Conservation (phyloP, 495 filamentous ascomycete species). For the Durotheca rogersii region DNA sequence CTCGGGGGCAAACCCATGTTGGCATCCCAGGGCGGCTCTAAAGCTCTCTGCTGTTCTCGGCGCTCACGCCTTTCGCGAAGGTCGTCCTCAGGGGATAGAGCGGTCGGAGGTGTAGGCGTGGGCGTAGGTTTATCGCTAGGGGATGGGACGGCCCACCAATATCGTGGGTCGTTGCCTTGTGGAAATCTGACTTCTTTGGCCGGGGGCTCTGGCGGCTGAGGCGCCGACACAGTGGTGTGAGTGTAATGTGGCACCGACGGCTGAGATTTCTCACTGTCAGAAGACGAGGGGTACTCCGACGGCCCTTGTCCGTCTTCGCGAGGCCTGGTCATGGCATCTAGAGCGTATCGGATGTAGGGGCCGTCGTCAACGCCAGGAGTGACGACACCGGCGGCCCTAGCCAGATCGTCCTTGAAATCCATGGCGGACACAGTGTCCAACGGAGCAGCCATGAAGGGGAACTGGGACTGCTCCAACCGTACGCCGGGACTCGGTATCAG, state of each 20-base stretch:
- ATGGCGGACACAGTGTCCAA: slow-evolving; percentile 35
- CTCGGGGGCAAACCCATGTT: neutral
- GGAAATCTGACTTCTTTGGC: no score
- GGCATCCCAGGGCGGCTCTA: neutral
- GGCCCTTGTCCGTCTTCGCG: slow-evolving; percentile 32
- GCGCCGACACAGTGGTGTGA: slow-evolving; percentile 19
- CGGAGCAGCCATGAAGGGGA: slow-evolving; percentile 33
- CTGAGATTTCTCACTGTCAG: slow-evolving; percentile 29
- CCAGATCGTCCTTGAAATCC: slow-evolving; percentile 46
- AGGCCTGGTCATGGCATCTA: slow-evolving; percentile 46
- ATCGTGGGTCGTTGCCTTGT: slow-evolving; percentile 3
- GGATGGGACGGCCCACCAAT: slow-evolving; percentile 13
- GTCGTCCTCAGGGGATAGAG: slow-evolving; percentile 5
- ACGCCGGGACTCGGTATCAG: slow-evolving; percentile 24
- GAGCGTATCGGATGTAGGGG: slow-evolving; percentile 50
- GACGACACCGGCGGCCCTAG: slow-evolving; percentile 45
- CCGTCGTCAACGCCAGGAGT: slow-evolving; percentile 52
- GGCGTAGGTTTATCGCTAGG: slow-evolving; percentile 8
- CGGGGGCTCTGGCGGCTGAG: slow-evolving; percentile 13
- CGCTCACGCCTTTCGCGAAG: slow-evolving; percentile 8
- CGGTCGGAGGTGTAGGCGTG: neutral
- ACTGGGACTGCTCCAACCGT: slow-evolving; percentile 36
- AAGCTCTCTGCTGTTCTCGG: slow-evolving; percentile 1
- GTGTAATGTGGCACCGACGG: slow-evolving; percentile 18
- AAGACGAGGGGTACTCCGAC: slow-evolving; percentile 32